Evolutionary conservation across 495 filamentous ascomycete genomes (phyloP).

Genomic region (Annulohypoxylon stygium): DNA sequence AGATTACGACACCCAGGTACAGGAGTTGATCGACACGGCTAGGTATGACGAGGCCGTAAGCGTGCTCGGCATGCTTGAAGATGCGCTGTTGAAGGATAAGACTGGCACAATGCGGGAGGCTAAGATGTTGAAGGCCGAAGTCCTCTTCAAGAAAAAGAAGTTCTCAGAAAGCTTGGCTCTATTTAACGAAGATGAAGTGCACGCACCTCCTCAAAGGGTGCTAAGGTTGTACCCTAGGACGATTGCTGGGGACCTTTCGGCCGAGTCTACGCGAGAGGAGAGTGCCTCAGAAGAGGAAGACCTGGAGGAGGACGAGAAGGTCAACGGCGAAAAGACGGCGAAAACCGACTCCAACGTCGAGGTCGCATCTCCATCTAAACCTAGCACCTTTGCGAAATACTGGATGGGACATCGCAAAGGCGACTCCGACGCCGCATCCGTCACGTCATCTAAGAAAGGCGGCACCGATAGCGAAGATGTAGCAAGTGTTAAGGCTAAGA

Average conservation of each 20-base stretch:
- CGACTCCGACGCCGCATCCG: conserved; percentile 73
- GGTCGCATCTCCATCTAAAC: conserved; percentile 58
- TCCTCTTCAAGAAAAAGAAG: conserved; percentile 82
- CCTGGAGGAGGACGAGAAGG: conserved; percentile 65
- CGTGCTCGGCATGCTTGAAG: conserved; percentile 87
- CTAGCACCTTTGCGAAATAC: conserved; percentile 63
- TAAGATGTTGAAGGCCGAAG: conserved; percentile 90
- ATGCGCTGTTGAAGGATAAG: conserved; percentile 89
- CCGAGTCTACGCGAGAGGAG: conserved; percentile 55
- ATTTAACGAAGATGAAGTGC: conserved; percentile 82
- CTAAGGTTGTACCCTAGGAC: conserved; percentile 84
- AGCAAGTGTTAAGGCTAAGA: conserved; percentile 56
- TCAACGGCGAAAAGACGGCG: conserved; percentile 56
- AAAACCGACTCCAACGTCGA: conserved; percentile 51
- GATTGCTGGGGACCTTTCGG: conserved; percentile 85
- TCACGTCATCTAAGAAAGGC: conserved; percentile 68
- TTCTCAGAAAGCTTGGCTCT: conserved; percentile 91
- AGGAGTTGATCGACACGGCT: conserved; percentile 80
- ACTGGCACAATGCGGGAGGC: conserved; percentile 80
- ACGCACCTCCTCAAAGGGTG: conserved; percentile 89
- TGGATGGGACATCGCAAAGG: conserved; percentile 65
- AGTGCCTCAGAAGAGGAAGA: conserved; percentile 54
- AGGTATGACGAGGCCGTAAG: conserved; percentile 94
- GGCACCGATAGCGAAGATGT: conserved; percentile 62
- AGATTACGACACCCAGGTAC: conserved; percentile 92